Conservation (phyloP, 768 basidiomycete species). For the Phylloporus arenicola region DNA sequence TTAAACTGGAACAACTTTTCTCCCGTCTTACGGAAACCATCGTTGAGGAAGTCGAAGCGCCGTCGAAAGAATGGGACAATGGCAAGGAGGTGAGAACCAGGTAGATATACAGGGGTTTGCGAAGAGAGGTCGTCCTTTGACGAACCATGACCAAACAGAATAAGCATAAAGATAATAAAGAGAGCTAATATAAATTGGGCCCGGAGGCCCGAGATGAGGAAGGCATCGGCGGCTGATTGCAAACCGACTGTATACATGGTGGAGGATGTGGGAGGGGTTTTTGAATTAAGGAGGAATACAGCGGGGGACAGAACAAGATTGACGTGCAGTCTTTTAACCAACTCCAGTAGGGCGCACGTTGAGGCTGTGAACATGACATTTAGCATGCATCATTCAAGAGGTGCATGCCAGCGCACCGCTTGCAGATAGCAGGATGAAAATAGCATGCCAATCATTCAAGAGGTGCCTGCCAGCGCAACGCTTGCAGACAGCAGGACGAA, state of each 20-base stretch:
- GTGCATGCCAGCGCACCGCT: constrained; percentile 18
- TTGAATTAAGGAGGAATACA: constrained; percentile 21
- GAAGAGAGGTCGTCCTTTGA: constrained; percentile 42
- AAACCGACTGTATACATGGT: constrained; percentile 42
- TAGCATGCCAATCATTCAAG: constrained; percentile 20
- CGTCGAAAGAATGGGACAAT: constrained; percentile 64
- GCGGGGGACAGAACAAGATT: constrained; percentile 21
- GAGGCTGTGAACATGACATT: constrained; percentile 23
- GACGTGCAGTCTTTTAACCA: constrained; percentile 23
- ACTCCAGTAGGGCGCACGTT: constrained; percentile 19
- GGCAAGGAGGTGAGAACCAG: constrained; percentile 52
- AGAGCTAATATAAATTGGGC: constrained; percentile 31
- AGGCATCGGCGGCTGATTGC: constrained; percentile 34
- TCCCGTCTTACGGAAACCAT: constrained; percentile 65
- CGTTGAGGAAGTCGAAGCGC: constrained; percentile 68
- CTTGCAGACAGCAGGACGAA: constrained; percentile 5
- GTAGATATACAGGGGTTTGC: constrained; percentile 49
- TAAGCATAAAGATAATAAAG: constrained; percentile 35
- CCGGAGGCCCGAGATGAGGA: constrained; percentile 32
- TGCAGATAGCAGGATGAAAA: constrained; percentile 2
- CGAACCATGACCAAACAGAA: constrained; percentile 31
- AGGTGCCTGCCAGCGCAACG: constrained; percentile 18
- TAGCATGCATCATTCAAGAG: constrained; percentile 19
- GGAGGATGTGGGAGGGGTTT: constrained; percentile 8
- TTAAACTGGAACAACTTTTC: constrained; percentile 65